These are phyloP conservation scores for Eucalyptus sp. DNA, from an alignment of 345 rosid species.

Conservation along the genomic window DNA sequence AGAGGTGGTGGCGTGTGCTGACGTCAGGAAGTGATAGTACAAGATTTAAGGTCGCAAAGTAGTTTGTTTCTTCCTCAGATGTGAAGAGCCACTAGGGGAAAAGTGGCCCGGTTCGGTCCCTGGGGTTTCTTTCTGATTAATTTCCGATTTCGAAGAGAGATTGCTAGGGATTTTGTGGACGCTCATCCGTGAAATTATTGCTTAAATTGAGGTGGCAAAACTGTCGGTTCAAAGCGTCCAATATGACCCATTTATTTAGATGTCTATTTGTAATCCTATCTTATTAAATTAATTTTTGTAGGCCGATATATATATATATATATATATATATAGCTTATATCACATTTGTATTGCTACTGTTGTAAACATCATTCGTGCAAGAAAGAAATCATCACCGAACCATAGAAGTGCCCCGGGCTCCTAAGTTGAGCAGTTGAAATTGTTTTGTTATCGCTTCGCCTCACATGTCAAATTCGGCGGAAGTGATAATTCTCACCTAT, in stretches of 20 bases:
- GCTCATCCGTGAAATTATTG: background rate
- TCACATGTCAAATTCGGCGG: background rate
- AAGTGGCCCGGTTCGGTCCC: background rate
- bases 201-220: background rate
- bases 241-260: fast-evolving
- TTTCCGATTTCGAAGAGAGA: background rate
- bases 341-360: background rate
- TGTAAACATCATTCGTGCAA: background rate
- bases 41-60: background rate
- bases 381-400: too few species aligned
- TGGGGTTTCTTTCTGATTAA: background rate
- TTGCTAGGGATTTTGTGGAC: too few species aligned
- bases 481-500: background rate
- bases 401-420: fast-evolving
- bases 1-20: conserved; percentile 13
- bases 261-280: background rate
- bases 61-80: background rate
- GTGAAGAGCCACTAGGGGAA: background rate
- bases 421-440: background rate
- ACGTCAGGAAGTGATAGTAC: conserved; percentile 37
- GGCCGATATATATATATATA: too few species aligned
- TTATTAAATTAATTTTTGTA: too few species aligned
- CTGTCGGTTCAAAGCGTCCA: too few species aligned
- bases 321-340: too few species aligned
- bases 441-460: background rate